A percentile compares a stretch with the other conserved stretches of the same genome.
Conservation (phyloP, 2,329 filamentous ascomycete genomes). For the Ophiostoma angusticollis region DNA sequence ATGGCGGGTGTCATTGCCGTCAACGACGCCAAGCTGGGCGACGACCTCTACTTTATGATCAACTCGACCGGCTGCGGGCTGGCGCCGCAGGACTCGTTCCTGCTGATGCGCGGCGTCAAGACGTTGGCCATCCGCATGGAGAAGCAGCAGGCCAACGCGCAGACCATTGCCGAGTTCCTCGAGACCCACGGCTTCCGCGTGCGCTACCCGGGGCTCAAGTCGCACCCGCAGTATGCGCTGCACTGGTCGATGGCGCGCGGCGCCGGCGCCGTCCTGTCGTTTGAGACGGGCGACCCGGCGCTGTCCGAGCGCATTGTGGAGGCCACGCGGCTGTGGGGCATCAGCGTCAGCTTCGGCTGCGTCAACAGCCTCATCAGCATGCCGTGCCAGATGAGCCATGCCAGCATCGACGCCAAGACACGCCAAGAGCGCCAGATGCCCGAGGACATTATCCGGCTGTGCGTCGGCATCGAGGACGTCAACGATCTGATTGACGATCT, state of each 20-base stretch:
- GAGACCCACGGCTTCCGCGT: slow-evolving; percentile 87
- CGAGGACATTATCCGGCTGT: slow-evolving; percentile 90
- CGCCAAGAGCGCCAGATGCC: slow-evolving; percentile 80
- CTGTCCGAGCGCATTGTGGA: slow-evolving; percentile 91
- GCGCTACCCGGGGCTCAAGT: slow-evolving; percentile 84
- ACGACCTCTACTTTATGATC: slow-evolving; percentile 93
- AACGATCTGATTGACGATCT: slow-evolving; percentile 90
- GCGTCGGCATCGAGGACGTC: slow-evolving; percentile 89
- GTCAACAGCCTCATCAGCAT: slow-evolving; percentile 98
- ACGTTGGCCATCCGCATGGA: slow-evolving; percentile 97
- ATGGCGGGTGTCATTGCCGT: slow-evolving; percentile 96
- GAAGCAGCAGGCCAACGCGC: slow-evolving; percentile 88
- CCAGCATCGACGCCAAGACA: slow-evolving; percentile 93
- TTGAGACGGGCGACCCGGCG: slow-evolving; percentile 79
- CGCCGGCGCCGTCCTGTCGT: slow-evolving; percentile 85
- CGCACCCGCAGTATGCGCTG: slow-evolving; percentile 90
- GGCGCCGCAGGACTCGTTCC: slow-evolving; percentile 88
- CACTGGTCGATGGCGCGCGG: slow-evolving; percentile 94
- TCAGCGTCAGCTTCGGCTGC: slow-evolving; percentile 94
- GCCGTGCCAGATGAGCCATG: slow-evolving; percentile 99
- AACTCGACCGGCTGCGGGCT: slow-evolving; percentile 92
- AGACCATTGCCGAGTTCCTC: slow-evolving; percentile 82
- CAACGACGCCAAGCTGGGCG: slow-evolving; percentile 68
- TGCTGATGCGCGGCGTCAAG: slow-evolving; percentile 91
- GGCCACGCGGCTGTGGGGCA: slow-evolving; percentile 80